These are phyloP conservation scores for Penicillium sp. DNA, from an alignment of 2,329 filamentous ascomycete genomes.

Conservation along the genomic window DNA sequence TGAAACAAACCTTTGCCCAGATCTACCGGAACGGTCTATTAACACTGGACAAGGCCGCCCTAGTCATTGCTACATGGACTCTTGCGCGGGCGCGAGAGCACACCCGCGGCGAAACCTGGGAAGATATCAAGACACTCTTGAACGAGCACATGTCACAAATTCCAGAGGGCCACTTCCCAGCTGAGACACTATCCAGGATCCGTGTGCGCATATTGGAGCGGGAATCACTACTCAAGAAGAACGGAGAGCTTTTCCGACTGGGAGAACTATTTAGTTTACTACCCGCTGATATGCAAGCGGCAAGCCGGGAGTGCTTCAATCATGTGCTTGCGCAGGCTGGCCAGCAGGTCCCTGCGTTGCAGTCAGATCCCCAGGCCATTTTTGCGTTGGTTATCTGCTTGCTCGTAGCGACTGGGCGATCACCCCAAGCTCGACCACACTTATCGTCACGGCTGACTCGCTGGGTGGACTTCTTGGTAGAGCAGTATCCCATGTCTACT, in stretches of 20 bases:
- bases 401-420: constrained; percentile 33
- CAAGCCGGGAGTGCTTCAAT: constrained; percentile 31
- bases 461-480: constrained; percentile 44
- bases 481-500: constrained; percentile 39
- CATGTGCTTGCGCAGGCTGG: constrained; percentile 27
- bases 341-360: constrained; percentile 24
- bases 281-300: constrained; percentile 31
- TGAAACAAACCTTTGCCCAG: constrained; percentile 48
- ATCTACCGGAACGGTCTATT: constrained; percentile 49
- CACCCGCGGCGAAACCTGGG: constrained; percentile 29
- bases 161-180: constrained; percentile 34
- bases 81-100: constrained; percentile 40
- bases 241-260: constrained; percentile 43
- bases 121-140: constrained; percentile 35
- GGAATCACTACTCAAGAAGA: constrained; percentile 37
- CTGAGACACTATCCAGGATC: constrained; percentile 35
- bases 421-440: constrained; percentile 15
- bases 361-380: constrained; percentile 26
- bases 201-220: constrained; percentile 39
- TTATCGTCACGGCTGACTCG: constrained; percentile 39
- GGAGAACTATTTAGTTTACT: constrained; percentile 37
- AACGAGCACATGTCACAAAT: constrained; percentile 37
- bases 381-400: constrained; percentile 41
- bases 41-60: constrained; percentile 44
- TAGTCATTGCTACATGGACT: constrained; percentile 46